Evolutionary conservation across 306 rosid species (phyloP), one percentile per base, ranked within the genome.

Genomic region (Cajanus cajan): DNA sequence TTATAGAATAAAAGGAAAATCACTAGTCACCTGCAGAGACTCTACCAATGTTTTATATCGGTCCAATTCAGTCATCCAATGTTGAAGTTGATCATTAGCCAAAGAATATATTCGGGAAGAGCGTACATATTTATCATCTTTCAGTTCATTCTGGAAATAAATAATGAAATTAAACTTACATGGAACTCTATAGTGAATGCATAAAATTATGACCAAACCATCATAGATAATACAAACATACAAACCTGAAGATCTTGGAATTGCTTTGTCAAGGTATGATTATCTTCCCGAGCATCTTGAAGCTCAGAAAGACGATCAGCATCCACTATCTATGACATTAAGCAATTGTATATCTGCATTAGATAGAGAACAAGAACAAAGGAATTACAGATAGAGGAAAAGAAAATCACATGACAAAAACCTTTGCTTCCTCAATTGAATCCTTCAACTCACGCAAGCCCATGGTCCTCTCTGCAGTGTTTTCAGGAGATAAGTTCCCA

Each of bases 401-500:
- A 79, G 73, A 50, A 57, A 68, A 72, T 44, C 67, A 55, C 58
- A 65, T 25, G 31, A 37, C 39, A 73, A 82, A 80, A 63, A 92
- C 99, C 96, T 88, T 95, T 50, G 94, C 86, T 90, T 95, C 99
- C 73, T 95, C 99, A 21, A 93, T 93, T 48, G 98, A 90, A 82
- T 87, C 93, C 87, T 91, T 93, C 85, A 95, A 84, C 62, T 95
- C 99, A 25, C 86, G 92, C 83, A 87, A 76, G 76, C 90, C 88
- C 82, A 88, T 85, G 36, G 87, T 80, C 86, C 87, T 88, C 44
- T 90, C 96, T 19, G 88, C 77, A 83, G 90, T 89, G 75, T 86
- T 95, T 82, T 92, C 96, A 14, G 98, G 98, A 48, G 99, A 90
- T 84, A 91, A 43, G 58, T 81, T 86, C 83, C 99, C 99, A 82